phyloP scores from a whole-genome alignment of 2,329 filamentous ascomycete genomes.

The Aspergillus sp. region DNA sequence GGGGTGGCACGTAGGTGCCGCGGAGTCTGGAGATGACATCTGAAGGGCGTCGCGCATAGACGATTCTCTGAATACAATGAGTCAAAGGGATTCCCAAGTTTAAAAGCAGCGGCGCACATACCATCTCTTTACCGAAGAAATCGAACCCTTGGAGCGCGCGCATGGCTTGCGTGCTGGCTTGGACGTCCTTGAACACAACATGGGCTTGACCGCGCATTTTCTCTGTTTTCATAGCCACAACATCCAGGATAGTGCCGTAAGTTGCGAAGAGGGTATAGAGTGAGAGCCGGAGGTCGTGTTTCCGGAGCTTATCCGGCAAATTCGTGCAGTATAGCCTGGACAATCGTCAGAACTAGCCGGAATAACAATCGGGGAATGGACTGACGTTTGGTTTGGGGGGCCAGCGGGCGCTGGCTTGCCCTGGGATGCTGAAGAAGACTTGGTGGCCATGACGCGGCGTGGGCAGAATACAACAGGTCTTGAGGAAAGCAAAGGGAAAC shows the following conservation, averaged over 20 bases:
- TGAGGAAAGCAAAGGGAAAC: slow-evolving; percentile 1
- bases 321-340: slow-evolving; percentile 79
- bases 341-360: slow-evolving; percentile 12
- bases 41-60: slow-evolving; percentile 84
- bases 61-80: slow-evolving; percentile 57
- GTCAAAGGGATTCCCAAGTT: no score
- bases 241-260: slow-evolving; percentile 83
- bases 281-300: slow-evolving; percentile 72
- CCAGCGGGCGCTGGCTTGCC: slow-evolving; percentile 35
- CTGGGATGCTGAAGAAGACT: slow-evolving; percentile 11
- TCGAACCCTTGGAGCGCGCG: slow-evolving; percentile 74
- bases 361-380: slow-evolving; percentile 2
- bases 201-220: slow-evolving; percentile 97
- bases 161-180: slow-evolving; percentile 92
- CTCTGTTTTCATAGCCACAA: slow-evolving; percentile 77
- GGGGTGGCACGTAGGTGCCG: slow-evolving; percentile 66
- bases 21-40: slow-evolving; percentile 84
- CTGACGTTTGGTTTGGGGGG: slow-evolving; percentile 67
- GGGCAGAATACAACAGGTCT: not conserved
- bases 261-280: slow-evolving; percentile 92
- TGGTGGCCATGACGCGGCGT: not conserved
- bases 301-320: slow-evolving; percentile 81
- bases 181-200: slow-evolving; percentile 77
- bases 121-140: slow-evolving; percentile 77
- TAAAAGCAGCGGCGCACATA: no score